These are phyloP conservation scores for Torulaspora maleeae DNA, from an alignment of 805 yeast genomes.

Conservation along the genomic window DNA sequence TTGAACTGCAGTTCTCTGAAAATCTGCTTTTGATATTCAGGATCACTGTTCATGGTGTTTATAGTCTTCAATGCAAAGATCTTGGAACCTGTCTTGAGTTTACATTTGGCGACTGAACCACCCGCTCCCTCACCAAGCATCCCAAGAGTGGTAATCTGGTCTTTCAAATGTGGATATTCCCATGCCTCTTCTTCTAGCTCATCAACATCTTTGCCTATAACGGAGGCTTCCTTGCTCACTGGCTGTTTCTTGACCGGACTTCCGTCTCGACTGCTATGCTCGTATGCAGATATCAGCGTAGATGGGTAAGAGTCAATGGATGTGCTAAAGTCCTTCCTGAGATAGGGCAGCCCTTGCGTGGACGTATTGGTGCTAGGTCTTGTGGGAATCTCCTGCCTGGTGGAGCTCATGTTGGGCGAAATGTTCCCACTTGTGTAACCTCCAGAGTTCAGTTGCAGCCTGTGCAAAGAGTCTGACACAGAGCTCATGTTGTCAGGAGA, in stretches of 20 bases:
- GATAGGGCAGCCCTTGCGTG: constrained; percentile 9
- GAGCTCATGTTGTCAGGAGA: constrained; percentile 1
- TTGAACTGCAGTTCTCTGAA: constrained; percentile 87
- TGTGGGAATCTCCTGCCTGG: background rate
- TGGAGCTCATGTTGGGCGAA: background rate
- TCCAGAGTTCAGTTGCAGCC: constrained; percentile 9
- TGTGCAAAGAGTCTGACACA: constrained; percentile 10
- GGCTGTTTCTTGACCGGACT: constrained; percentile 13
- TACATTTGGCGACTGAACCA: constrained; percentile 82
- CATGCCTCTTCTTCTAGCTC: constrained; percentile 71
- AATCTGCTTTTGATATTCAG: constrained; percentile 84
- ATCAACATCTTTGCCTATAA: constrained; percentile 40
- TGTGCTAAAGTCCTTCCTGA: constrained; percentile 11
- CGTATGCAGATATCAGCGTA: constrained; percentile 24
- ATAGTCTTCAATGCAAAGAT: constrained; percentile 75
- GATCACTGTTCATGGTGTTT: constrained; percentile 49
- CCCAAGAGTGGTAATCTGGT: constrained; percentile 62
- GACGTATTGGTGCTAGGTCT: constrained; percentile 1
- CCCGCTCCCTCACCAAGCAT: constrained; percentile 92
- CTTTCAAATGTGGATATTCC: constrained; percentile 49
- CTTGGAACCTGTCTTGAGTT: constrained; percentile 50
- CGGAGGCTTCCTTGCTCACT: background rate
- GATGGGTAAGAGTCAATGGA: constrained; percentile 29
- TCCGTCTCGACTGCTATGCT: constrained; percentile 13
- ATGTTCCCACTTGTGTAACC: constrained; percentile 1